phyloP scores from a whole-genome alignment of 495 filamentous ascomycete genomes.

The Bombardia bombarda region DNA sequence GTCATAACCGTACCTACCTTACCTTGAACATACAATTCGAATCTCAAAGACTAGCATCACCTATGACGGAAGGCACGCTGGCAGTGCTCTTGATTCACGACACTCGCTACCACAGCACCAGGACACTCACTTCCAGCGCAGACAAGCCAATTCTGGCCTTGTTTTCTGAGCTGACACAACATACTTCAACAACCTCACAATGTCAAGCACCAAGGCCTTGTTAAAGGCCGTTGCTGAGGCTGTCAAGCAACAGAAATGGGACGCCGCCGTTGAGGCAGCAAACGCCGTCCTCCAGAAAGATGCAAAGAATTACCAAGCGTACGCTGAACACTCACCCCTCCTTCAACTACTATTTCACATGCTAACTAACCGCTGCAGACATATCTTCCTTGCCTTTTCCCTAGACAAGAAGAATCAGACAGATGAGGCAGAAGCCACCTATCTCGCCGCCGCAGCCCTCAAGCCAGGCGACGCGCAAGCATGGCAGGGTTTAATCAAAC shows the following conservation, averaged over 20 bases:
- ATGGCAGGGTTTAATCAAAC: constrained; percentile 83
- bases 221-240: constrained; percentile 78
- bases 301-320: constrained; percentile 76
- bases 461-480: constrained; percentile 51
- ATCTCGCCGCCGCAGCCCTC: constrained; percentile 59
- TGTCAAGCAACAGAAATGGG: constrained; percentile 73
- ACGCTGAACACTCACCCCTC: constrained; percentile 17
- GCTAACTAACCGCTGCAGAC: constrained; percentile 32
- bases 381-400: constrained; percentile 75
- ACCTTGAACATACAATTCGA: too few relatives aligned
- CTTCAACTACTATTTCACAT: background rate
- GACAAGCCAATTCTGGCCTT: too few relatives aligned
- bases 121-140: too few relatives aligned
- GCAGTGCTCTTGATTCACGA: too few relatives aligned
- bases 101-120: too few relatives aligned
- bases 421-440: constrained; percentile 65
- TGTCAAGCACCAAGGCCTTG: constrained; percentile 59
- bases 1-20: too few relatives aligned
- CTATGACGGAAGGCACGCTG: too few relatives aligned
- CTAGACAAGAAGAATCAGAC: constrained; percentile 63
- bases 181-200: constrained; percentile 21
- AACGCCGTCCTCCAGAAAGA: constrained; percentile 62
- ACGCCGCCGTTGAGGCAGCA: constrained; percentile 59
- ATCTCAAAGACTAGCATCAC: too few relatives aligned
- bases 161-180: too few relatives aligned